Conservation (phyloP, 257 asterid genomes). For the Vinca minor region DNA sequence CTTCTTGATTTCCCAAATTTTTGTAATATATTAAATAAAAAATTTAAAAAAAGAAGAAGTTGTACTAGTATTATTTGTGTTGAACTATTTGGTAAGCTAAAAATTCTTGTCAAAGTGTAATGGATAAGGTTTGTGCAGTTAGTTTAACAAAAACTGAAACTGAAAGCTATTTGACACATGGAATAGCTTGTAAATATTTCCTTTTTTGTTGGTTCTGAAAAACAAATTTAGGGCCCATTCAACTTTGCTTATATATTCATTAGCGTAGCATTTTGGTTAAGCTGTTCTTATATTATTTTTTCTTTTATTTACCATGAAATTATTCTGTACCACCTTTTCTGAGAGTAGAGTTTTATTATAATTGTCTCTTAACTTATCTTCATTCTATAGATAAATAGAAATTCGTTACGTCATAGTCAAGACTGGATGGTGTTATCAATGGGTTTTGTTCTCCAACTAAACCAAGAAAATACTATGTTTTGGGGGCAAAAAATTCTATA, state of each 20-base stretch:
- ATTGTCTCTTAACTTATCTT: too few species aligned
- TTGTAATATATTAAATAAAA: too few species aligned
- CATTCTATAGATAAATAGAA: too few species aligned
- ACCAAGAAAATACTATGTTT: too few species aligned
- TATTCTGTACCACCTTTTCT: not conserved
- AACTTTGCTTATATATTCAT: not conserved
- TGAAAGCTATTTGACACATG: constrained; percentile 24
- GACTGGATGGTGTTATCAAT: not conserved
- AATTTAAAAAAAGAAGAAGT: too few species aligned
- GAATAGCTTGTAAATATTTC: too few species aligned
- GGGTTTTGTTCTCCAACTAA: too few species aligned
- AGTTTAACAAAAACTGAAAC: constrained; percentile 42
- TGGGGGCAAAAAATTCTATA: too few species aligned
- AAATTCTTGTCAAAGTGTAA: constrained; percentile 26
- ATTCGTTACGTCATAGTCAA: not conserved
- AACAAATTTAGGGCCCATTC: constrained; percentile 8
- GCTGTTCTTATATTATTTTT: not conserved
- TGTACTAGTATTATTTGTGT: too few species aligned
- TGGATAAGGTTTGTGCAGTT: constrained; percentile 27
- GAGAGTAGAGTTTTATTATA: too few species aligned
- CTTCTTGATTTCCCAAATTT: too few species aligned
- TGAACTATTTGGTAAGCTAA: constrained; percentile 20
- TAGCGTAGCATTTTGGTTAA: not conserved
- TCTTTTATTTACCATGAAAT: not conserved
- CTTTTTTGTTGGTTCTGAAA: too few species aligned